Evolutionary conservation across 805 yeast species (phyloP), one percentile per base, ranked within the genome.

Genomic region (Candida pseudofarinosa): DNA sequence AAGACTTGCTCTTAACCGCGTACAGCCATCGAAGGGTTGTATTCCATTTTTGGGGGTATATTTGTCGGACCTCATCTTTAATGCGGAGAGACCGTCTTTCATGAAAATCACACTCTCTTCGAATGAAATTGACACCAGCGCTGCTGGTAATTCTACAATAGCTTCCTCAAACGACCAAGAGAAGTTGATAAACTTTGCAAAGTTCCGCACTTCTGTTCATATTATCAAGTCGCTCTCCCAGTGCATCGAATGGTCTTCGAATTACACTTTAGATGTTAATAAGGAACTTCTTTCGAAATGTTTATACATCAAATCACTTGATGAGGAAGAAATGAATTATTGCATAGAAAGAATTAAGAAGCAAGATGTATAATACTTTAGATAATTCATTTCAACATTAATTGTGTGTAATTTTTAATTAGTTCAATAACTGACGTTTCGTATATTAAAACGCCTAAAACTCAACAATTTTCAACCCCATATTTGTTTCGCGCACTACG

Each of bases 41-140:
- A 80, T 91, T 40, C 98, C 99, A 17, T 91, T 90, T 59, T 78
- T 90, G 41, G 97, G 95, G 1, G 70, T 91, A 23, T 89, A 88
- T 54, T 61, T 91, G 37, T 82, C 90, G 3, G 98, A 91, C 59
- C 70, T 91, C 53, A 79, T 87, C 0, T 79, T 84, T 55, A 88
- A 88, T 59, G 76, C 83, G 2, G 85, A 81, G 49, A 62, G 82
- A 45, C 79, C 84, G 0, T 73, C 78, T 8, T 66, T 68, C 42
- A 60, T 77, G 33, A 63, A 61, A 53, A 28, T 40, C 8, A 3
- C 18, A 19, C 17, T 30, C 18, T 14, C 37, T 17, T 26, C 28
- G 28, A 20, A 16, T 13, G 30, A 28, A 1, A 33, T 38, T 28
- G 33, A 31, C 15, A 37, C 37, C 8, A 19, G 39, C 13, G 30